phyloP scores from a whole-genome alignment of 371 early-diverging fungal species.

The Syncephalastrum contaminatum region DNA sequence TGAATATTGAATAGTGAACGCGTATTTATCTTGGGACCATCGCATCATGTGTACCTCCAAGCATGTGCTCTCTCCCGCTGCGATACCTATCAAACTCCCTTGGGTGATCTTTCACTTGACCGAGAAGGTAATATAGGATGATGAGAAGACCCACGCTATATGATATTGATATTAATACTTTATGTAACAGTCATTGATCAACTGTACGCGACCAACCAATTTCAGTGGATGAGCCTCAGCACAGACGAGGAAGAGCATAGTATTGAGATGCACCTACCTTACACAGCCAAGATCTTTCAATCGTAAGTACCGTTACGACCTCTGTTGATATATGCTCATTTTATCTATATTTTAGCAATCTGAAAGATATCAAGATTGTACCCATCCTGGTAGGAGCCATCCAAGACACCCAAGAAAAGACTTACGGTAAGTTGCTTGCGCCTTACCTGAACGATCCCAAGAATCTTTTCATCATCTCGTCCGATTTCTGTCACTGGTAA shows the following conservation, averaged over 20 bases:
- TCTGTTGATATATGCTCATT: background rate
- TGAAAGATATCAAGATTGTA: constrained; percentile 65
- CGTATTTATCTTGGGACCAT: constrained; percentile 91
- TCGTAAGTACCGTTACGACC: constrained; percentile 33
- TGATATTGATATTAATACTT: too few species aligned
- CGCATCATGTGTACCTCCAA: constrained; percentile 84
- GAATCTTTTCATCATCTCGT: constrained; percentile 86
- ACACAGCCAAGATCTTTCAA: constrained; percentile 74
- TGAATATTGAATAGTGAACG: constrained; percentile 66
- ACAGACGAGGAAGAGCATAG: constrained; percentile 94
- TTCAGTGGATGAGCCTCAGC: constrained; percentile 56
- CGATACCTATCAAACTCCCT: constrained; percentile 77
- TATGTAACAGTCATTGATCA: constrained; percentile 50
- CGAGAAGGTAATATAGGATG: constrained; percentile 37
- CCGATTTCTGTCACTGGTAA: constrained; percentile 97
- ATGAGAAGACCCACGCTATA: background rate
- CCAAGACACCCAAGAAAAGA: constrained; percentile 49
- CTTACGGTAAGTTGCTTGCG: constrained; percentile 67
- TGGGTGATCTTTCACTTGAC: constrained; percentile 80
- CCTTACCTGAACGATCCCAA: constrained; percentile 67
- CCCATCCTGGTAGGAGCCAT: constrained; percentile 89
- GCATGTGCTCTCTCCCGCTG: constrained; percentile 80
- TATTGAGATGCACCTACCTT: constrained; percentile 95
- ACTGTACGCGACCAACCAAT: constrained; percentile 63
- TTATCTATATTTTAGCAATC: constrained; percentile 24